Conservation (phyloP, 257 asterid genomes). For the Petrea volubilis region DNA sequence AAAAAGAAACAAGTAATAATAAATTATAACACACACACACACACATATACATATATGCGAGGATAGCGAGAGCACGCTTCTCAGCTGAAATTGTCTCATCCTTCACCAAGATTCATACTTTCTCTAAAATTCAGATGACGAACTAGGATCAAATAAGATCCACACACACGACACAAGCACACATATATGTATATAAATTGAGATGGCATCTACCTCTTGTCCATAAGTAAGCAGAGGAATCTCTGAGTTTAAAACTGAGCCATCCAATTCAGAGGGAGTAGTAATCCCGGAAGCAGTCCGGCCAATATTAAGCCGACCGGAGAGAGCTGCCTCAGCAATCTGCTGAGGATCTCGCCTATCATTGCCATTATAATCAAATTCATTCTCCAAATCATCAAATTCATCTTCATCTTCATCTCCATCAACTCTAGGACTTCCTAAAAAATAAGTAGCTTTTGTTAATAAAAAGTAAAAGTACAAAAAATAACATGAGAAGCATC, state of each 20-base stretch:
- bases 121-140: background rate
- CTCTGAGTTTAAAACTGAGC: slow-evolving; percentile 55
- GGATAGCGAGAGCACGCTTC: slow-evolving; percentile 78
- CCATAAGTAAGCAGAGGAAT: slow-evolving; percentile 89
- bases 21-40: no score
- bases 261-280: slow-evolving; percentile 53
- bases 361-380: slow-evolving; percentile 56
- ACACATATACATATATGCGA: slow-evolving; percentile 69
- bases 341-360: slow-evolving; percentile 44
- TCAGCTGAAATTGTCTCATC: slow-evolving; percentile 82
- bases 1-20: no score
- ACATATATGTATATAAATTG: background rate
- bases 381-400: slow-evolving; percentile 84
- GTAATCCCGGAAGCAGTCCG: slow-evolving; percentile 58
- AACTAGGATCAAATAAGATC: background rate
- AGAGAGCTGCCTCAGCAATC: slow-evolving; percentile 49
- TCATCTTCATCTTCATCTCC: slow-evolving; percentile 98
- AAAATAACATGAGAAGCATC: background rate
- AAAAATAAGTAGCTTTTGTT: slow-evolving; percentile 9
- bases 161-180: background rate
- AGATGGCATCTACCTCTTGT: slow-evolving; percentile 63
- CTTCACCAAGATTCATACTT: slow-evolving; percentile 31
- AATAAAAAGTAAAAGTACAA: no score
- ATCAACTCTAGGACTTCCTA: slow-evolving; percentile 86
- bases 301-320: slow-evolving; percentile 48